Evolutionary conservation across 306 rosid genomes (phyloP), one percentile per base, ranked within the genome.

Genomic region (Abrus pulchellus): DNA sequence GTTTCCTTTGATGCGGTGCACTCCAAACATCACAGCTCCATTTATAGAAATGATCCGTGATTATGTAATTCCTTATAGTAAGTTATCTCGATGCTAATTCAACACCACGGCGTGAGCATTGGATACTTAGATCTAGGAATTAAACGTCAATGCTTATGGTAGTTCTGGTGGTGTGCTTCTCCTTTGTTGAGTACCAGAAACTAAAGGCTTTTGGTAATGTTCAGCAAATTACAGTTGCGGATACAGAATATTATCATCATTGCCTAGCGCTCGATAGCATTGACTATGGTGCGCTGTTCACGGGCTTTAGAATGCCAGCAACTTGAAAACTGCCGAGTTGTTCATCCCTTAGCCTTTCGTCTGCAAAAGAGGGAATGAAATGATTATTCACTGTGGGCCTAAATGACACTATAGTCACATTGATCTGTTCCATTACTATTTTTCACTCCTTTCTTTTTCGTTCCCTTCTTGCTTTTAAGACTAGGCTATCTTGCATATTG

Each of bases 61-160:
- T 53, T 66, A 34, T 41, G 20, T 41, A 1, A 33, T 50, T 79
- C 34, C 32, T 41, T 64, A 6, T 28, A 7, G 32, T 2, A 4
- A 14, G 38, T 55, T 12, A 11, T 71, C 12, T 80, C 32, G 12
- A 43, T 73, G 59, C 54, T 60, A 48, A 50, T 43, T 10, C 73
- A 50, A 62, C 30, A 12, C 34, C 49, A 10, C 53, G 54, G 61
- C 50, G 52, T 60, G 7, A 38, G 57, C 38, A 59, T 1, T 75
- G 14, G 54, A 41, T 72, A 61, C 53, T 66, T 6, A 74, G 30
- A 20, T 29, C 75, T 65, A 29, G 76, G 66, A 56, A 48, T 33
- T 60, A 3, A 56, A 28, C 67, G 5, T 43, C 9, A 62, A 56
- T 57, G 69, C 44, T 54, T 41, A 32, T 75, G 72, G 33, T 68